These are phyloP conservation scores for Suhomyces yuchorum DNA, from an alignment of 1,139 yeast genomes.

Conservation along the genomic window DNA sequence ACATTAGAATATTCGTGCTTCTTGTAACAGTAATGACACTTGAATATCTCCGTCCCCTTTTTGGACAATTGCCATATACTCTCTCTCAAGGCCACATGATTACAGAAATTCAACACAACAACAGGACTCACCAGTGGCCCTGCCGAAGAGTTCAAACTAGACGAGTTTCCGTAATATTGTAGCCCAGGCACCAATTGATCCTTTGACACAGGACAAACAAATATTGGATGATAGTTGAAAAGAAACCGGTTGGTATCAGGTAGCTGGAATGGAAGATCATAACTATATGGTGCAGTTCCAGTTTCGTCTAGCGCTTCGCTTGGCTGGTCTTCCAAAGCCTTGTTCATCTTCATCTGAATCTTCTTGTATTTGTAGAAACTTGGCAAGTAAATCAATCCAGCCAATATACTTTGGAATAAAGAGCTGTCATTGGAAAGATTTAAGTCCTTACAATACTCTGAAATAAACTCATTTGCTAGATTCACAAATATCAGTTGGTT, in stretches of 20 bases:
- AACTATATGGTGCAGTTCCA: slow-evolving; percentile 27
- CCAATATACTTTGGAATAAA: slow-evolving; percentile 61
- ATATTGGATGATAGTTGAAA: slow-evolving; percentile 74
- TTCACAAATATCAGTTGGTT: slow-evolving; percentile 36
- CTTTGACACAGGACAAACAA: slow-evolving; percentile 88
- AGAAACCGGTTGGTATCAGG: slow-evolving; percentile 45
- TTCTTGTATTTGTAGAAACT: slow-evolving; percentile 66
- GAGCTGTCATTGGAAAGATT: slow-evolving; percentile 74
- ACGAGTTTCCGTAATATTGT: slow-evolving; percentile 27
- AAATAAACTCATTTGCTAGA: slow-evolving; percentile 55
- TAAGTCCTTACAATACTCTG: slow-evolving; percentile 66
- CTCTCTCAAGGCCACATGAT: slow-evolving; percentile 48
- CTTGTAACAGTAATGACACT: slow-evolving; percentile 53
- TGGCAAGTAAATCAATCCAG: slow-evolving; percentile 75
- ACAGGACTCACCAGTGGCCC: slow-evolving; percentile 36
- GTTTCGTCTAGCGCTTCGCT: not conserved
- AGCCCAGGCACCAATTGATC: slow-evolving; percentile 58
- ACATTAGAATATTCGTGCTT: slow-evolving; percentile 46
- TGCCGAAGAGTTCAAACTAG: slow-evolving; percentile 11
- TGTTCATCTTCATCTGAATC: slow-evolving; percentile 42
- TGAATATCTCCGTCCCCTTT: slow-evolving; percentile 45
- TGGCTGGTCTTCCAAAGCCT: slow-evolving; percentile 8
- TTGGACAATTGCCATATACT: slow-evolving; percentile 48
- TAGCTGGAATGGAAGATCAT: slow-evolving; percentile 47
- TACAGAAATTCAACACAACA: slow-evolving; percentile 47